phyloP scores from a whole-genome alignment of 1,284 basidiomycete species.

The Boletus smithii region DNA sequence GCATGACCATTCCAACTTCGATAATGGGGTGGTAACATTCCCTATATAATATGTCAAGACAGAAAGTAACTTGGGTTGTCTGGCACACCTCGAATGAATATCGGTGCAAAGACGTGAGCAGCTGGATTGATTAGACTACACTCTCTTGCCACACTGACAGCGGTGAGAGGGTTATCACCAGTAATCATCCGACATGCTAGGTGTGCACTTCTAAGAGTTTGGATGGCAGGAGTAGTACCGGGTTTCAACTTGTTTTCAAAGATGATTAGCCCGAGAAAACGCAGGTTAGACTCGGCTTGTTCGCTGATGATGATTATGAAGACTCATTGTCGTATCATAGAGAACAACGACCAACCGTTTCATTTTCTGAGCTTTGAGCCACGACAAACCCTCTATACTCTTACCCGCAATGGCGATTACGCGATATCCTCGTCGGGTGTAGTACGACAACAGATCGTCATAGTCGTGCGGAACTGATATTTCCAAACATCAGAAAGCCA shows the following conservation, averaged over 20 bases:
- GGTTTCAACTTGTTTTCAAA: conserved; percentile 99
- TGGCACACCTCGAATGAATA: conserved; percentile 68
- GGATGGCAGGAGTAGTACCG: conserved; percentile 89
- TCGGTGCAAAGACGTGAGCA: conserved; percentile 88
- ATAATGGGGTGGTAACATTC: conserved; percentile 54
- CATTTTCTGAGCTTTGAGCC: conserved; percentile 97
- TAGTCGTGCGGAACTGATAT: conserved; percentile 89
- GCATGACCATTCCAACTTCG: conserved; percentile 86
- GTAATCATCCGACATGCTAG: conserved; percentile 98
- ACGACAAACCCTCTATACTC: conserved; percentile 88
- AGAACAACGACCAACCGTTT: conserved; percentile 61
- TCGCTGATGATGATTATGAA: conserved; percentile 54
- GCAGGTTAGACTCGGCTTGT: conserved; percentile 88
- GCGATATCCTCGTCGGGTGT: conserved; percentile 95
- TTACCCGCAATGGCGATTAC: conserved; percentile 99
- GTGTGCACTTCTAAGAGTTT: conserved; percentile 85
- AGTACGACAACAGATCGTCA: conserved; percentile 94
- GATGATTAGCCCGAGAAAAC: conserved; percentile 94
- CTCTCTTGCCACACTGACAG: conserved; percentile 95
- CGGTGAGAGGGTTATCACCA: conserved; percentile 95
- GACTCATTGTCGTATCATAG: conserved; percentile 1
- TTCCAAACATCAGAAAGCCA: conserved; percentile 8
- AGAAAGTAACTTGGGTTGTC: neutral
- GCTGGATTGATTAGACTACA: conserved; percentile 88
- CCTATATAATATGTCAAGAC: conserved; percentile 41